Conservation (phyloP, 2,329 filamentous ascomycete genomes). For the Geosmithia flava region DNA sequence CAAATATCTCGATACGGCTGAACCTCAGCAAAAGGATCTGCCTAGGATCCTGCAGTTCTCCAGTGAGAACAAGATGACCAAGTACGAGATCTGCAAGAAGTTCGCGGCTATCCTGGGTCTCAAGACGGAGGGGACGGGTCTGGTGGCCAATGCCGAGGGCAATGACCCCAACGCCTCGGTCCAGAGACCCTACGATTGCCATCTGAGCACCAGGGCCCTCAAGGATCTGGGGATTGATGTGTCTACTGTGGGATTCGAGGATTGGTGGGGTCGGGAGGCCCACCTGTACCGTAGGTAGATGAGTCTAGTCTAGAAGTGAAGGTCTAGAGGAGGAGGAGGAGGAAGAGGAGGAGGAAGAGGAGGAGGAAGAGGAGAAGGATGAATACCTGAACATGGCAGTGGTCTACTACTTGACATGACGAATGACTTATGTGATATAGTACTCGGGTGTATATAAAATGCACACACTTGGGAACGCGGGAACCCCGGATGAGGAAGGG, state of each 20-base stretch:
- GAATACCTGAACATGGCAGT: no score
- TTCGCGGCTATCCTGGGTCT: slow-evolving; percentile 73
- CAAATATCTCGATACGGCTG: slow-evolving; percentile 46
- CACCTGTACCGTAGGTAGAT: background rate
- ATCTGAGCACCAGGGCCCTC: slow-evolving; percentile 66
- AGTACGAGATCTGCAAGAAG: slow-evolving; percentile 74
- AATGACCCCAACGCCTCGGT: slow-evolving; percentile 61
- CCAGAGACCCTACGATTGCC: slow-evolving; percentile 76
- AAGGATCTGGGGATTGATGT: slow-evolving; percentile 65
- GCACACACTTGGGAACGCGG: no score
- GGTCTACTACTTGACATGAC: no score
- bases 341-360: no score
- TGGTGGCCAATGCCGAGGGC: slow-evolving; percentile 58
- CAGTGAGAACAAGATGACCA: slow-evolving; percentile 76
- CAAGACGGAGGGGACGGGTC: slow-evolving; percentile 40
- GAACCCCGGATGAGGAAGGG: no score
- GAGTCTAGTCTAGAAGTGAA: no score
- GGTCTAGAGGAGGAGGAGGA: no score
- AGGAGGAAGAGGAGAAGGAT: no score
- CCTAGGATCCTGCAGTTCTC: slow-evolving; percentile 73
- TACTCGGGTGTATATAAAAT: no score
- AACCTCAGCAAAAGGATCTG: slow-evolving; percentile 37
- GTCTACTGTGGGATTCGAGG: slow-evolving; percentile 59
- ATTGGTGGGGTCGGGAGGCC: slow-evolving; percentile 65
- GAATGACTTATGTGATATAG: no score